A percentile compares a stretch with the other conserved stretches of the same genome.
Conservation (phyloP, 805 yeast genomes). For the Pichia nanzhaoensis region DNA sequence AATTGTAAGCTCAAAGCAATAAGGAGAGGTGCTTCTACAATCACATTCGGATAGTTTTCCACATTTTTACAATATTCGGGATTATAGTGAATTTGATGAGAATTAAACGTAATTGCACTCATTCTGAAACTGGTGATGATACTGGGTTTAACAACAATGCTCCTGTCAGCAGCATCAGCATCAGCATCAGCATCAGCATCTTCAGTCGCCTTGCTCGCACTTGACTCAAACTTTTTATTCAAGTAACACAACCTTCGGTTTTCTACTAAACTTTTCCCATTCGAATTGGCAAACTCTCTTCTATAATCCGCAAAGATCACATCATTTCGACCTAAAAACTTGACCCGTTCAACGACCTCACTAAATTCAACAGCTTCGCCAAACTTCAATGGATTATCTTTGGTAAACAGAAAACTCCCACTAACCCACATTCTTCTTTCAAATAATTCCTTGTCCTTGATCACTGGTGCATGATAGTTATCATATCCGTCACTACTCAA, state of each 20-base stretch:
- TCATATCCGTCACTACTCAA: conserved; percentile 77
- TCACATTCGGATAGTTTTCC: conserved; percentile 56
- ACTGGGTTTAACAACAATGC: conserved; percentile 32
- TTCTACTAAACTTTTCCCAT: conserved; percentile 38
- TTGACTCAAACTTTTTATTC: conserved; percentile 26
- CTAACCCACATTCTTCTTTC: conserved; percentile 73
- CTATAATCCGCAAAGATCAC: conserved; percentile 46
- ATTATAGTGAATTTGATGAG: conserved; percentile 81
- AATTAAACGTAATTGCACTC: conserved; percentile 72
- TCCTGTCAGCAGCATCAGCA: conserved; percentile 17
- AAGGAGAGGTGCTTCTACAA: conserved; percentile 80
- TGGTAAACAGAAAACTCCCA: conserved; percentile 47
- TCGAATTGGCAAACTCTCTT: conserved; percentile 36
- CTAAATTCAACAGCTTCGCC: conserved; percentile 39
- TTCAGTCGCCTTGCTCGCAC: no score
- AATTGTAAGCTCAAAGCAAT: conserved; percentile 54
- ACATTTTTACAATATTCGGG: conserved; percentile 38
- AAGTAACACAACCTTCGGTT: conserved; percentile 58
- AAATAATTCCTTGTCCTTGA: conserved; percentile 28
- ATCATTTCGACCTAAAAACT: conserved; percentile 30
- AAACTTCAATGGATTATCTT: conserved; percentile 27
- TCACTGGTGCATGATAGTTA: conserved; percentile 60
- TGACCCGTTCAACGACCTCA: conserved; percentile 44
- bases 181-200: no score
- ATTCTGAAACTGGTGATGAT: conserved; percentile 48